phyloP scores from a whole-genome alignment of 2,329 filamentous ascomycete genomes.

The Colletotrichum sp. region DNA sequence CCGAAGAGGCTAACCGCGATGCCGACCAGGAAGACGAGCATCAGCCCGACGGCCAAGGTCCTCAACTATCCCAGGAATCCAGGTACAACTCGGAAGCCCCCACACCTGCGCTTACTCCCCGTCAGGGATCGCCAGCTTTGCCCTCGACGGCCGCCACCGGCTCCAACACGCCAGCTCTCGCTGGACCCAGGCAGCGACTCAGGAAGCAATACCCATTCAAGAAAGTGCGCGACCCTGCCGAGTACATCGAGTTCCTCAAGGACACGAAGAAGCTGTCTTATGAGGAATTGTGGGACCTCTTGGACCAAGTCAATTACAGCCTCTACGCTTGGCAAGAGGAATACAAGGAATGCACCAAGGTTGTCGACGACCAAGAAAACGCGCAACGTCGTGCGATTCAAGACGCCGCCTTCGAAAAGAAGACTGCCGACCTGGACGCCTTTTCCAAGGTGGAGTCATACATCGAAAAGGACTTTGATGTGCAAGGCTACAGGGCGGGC shows the following conservation, averaged over 20 bases:
- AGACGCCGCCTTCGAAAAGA: slow-evolving; percentile 52
- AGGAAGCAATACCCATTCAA: slow-evolving; percentile 46
- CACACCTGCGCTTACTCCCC: slow-evolving; percentile 43
- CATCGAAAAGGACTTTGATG: slow-evolving; percentile 56
- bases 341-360: slow-evolving; percentile 53
- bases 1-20: slow-evolving; percentile 27
- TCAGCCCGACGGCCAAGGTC: slow-evolving; percentile 1
- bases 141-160: slow-evolving; percentile 27
- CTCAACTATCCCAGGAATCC: slow-evolving; percentile 6
- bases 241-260: slow-evolving; percentile 53
- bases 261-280: slow-evolving; percentile 54
- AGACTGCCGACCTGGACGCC: slow-evolving; percentile 44
- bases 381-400: slow-evolving; percentile 54
- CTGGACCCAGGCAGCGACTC: slow-evolving; percentile 29
- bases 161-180: slow-evolving; percentile 39
- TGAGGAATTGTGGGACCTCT: slow-evolving; percentile 47
- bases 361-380: slow-evolving; percentile 64
- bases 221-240: slow-evolving; percentile 55
- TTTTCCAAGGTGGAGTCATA: slow-evolving; percentile 42
- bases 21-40: slow-evolving; percentile 23
- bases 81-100: slow-evolving; percentile 34
- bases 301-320: slow-evolving; percentile 50
- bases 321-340: slow-evolving; percentile 60
- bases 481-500: slow-evolving; percentile 56
- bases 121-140: slow-evolving; percentile 40